Evolutionary conservation across 306 rosid genomes (phyloP), one percentile per base, ranked within the genome.

Genomic region (Quercus parvula): DNA sequence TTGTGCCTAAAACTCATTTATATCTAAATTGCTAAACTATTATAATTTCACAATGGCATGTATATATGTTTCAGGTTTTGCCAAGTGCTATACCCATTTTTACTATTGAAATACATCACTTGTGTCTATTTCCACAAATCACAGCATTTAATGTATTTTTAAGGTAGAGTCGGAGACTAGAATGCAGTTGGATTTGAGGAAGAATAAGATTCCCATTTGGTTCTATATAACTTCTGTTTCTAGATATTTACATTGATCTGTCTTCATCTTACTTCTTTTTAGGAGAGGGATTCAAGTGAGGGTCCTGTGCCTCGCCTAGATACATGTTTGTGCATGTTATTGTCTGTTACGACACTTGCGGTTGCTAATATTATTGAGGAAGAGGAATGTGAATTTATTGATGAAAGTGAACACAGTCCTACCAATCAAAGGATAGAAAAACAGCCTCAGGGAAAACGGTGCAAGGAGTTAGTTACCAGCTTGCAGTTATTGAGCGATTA

Each of bases 241-340:
- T 59, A 51, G 67, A 76, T 71, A 56, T 35, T 52, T 15, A 30
- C 22, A 33, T 51, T 75, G 61, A 84, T 68, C 17, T 57, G 0
- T 44, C 75, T 73, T 75, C 27, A 49, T 30, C 24, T 54, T 73
- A 18, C 75, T 69, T 77, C 68, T 74, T 85, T 75, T 73, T 64
- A 95, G 99, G 99, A 90, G 87, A 91, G 92, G 79, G 92, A 91
- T 87, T 86, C 91, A 25, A 84, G 77, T 66, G 97, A 90, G 81
- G 88, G 91, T 77, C 99, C 97, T 82, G 85, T 83, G 58, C 89
- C 98, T 85, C 90, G 97, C 70, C 84, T 92, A 56, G 92, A 92
- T 83, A 91, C 95, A 61, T 83, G 99, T 83, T 77, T 94, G 83
- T 92, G 95, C 89, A 82, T 92, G 91, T 81, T 94, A 56, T 84